A percentile compares a stretch with the other conserved stretches of the same genome.
Conservation (phyloP, 164 flowering plant species). For the Akebia trifoliata region DNA sequence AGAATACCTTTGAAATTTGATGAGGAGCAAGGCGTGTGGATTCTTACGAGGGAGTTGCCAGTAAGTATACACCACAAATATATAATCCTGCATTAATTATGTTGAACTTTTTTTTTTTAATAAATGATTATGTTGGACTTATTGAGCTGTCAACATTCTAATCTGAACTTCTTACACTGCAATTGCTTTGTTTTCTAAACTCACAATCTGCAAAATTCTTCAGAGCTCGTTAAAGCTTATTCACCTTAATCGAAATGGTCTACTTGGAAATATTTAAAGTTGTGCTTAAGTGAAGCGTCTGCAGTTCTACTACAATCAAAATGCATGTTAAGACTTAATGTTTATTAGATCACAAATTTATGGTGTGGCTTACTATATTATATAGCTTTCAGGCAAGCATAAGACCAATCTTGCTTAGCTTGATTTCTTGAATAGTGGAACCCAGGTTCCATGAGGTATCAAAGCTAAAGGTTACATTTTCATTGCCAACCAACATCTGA, state of each 20-base stretch:
- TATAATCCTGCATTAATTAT: background rate
- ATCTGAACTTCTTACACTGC: background rate
- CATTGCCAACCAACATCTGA: too few species aligned
- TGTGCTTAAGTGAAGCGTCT: too few species aligned
- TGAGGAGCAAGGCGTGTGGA: slow-evolving; percentile 50
- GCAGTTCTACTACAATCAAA: too few species aligned
- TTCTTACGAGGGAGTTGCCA: slow-evolving; percentile 63
- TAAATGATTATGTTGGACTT: background rate
- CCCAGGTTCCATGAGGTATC: too few species aligned
- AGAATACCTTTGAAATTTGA: slow-evolving; percentile 58
- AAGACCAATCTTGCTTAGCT: too few species aligned
- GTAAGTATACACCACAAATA: slow-evolving; percentile 36
- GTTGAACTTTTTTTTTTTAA: background rate
- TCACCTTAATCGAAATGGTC: background rate
- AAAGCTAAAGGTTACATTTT: too few species aligned
- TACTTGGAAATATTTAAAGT: too few species aligned
- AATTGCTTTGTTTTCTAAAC: background rate
- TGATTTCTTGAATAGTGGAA: too few species aligned
- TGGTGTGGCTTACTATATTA: too few species aligned
- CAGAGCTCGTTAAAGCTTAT: background rate
- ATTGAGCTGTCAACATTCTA: background rate
- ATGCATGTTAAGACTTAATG: too few species aligned
- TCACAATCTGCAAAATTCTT: background rate
- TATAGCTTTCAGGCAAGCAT: too few species aligned
- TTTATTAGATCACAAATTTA: too few species aligned